Base-by-base conservation (phyloP, 1,284 basidiomycete species). In the Lentinus polychrous region DNA sequence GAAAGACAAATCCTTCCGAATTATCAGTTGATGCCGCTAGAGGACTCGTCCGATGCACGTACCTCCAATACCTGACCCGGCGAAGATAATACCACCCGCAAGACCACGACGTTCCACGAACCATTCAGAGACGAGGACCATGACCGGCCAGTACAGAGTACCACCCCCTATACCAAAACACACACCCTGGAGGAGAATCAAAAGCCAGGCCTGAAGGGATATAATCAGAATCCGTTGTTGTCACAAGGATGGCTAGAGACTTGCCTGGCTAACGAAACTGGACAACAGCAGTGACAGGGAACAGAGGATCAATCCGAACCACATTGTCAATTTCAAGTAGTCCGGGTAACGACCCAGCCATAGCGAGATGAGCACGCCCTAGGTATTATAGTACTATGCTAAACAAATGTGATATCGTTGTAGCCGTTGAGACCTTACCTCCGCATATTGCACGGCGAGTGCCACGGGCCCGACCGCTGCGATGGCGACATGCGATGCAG, bases 81-180 rank as follows among this genome's bases (percentile, higher is more conserved):
- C 58, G 46, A 62, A 63, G 43, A 64, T 60, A 37, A 62, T 58
- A 2, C 60, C 60, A 8, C 56, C 56, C 2, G 62, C 60, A 18
- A 63, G 55, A 11, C 60, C 60, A 2, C 60, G 55, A 24, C 56
- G 57, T 24, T 55, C 49, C 7, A 57, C 54, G 41, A 59, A 58
- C 56, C 60, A 61, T 23, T 58, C 55, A 3, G 57, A 55, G 0
- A 62, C 53, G 6, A 59, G 51, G 36, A 55, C 52, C 31, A 63
- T 53, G 37, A 58, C 54, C 1, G 60, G 61, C 24, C 56, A 55
- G 43, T 63, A 64, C 27, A 62, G 43, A n/a, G 58, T 46, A 1
- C 59, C 62, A 2, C 57, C 61, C 17, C 57, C 54, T 35, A 61
- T 53, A 0, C 61, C 59, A 20, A 58, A 55, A 11, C 53, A 46